phyloP scores from a whole-genome alignment of 192 early-diverging fungal species.

The Coemansia sp. region DNA sequence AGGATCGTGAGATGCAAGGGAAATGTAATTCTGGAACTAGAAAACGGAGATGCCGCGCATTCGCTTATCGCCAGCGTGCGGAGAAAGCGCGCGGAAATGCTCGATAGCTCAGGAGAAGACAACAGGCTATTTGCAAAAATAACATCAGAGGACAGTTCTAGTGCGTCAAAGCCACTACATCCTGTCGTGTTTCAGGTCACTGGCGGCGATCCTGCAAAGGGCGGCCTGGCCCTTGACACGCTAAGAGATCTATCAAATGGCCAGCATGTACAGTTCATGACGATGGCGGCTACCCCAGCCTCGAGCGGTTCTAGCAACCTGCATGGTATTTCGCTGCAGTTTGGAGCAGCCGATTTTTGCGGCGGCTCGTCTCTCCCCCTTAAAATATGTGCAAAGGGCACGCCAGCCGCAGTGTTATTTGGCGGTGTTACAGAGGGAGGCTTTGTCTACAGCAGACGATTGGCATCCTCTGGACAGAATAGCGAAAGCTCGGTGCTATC shows the following conservation, averaged over 20 bases:
- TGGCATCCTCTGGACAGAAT: not conserved
- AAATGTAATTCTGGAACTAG: slow-evolving; percentile 52
- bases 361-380: not conserved
- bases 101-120: not conserved
- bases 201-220: slow-evolving; percentile 51
- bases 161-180: not conserved
- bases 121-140: slow-evolving; percentile 36
- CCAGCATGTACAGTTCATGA: slow-evolving; percentile 41
- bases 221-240: slow-evolving; percentile 46
- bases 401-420: slow-evolving; percentile 11
- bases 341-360: slow-evolving; percentile 10
- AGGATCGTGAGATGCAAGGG: slow-evolving; percentile 39
- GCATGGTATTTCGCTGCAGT: not conserved
- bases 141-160: not conserved
- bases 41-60: slow-evolving; percentile 22
- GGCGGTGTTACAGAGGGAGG: slow-evolving; percentile 41
- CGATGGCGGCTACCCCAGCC: not conserved
- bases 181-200: slow-evolving; percentile 39
- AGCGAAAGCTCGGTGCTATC: slow-evolving; percentile 24
- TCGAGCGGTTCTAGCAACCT: not conserved
- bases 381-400: not conserved
- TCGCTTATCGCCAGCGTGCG: slow-evolving; percentile 34
- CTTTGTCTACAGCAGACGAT: slow-evolving; percentile 27
- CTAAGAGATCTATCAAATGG: slow-evolving; percentile 31
- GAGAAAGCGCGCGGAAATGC: not conserved